Evolutionary conservation across 257 asterid species (phyloP).

Genomic region (Solanum ossicruentum): DNA sequence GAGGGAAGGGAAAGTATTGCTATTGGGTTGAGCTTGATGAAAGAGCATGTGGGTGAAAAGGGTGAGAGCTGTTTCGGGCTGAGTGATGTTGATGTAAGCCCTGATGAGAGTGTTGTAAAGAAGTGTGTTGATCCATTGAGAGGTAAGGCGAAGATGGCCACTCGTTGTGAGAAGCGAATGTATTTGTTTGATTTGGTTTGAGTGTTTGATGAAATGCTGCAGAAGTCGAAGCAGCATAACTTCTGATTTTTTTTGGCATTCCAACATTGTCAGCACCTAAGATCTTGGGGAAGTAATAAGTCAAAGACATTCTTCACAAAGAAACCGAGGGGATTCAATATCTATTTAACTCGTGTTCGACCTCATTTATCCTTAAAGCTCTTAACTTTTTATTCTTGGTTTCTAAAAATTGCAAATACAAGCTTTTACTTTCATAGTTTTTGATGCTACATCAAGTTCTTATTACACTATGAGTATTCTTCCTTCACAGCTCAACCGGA

Average conservation of each 20-base stretch:
- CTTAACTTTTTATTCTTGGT: neutral
- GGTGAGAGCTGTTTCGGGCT: neutral
- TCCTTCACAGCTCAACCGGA: neutral
- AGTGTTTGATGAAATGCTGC: neutral
- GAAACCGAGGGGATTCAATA: neutral
- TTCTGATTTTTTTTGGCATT: slow-evolving; percentile 9
- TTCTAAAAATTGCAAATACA: neutral
- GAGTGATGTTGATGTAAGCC: slow-evolving; percentile 14
- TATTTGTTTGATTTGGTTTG: neutral
- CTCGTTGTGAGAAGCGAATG: slow-evolving; percentile 19
- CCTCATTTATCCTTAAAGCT: neutral
- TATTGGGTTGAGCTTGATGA: neutral
- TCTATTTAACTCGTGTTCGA: neutral
- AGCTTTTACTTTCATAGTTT: neutral
- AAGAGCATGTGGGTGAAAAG: slow-evolving; percentile 43
- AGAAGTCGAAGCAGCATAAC: slow-evolving; percentile 46
- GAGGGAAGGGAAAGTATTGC: slow-evolving; percentile 49
- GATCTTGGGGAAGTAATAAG: neutral
- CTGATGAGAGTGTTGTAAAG: slow-evolving; percentile 68
- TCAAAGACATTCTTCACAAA: neutral
- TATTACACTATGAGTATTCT: neutral
- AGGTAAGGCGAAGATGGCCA: slow-evolving; percentile 39
- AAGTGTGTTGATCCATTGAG: slow-evolving; percentile 71
- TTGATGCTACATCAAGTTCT: neutral
- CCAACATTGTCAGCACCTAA: neutral